A percentile compares a stretch with the other conserved stretches of the same genome.
phyloP scores from a whole-genome alignment of 352 stramenopile genomes.

The Phytopythium aichiense region DNA sequence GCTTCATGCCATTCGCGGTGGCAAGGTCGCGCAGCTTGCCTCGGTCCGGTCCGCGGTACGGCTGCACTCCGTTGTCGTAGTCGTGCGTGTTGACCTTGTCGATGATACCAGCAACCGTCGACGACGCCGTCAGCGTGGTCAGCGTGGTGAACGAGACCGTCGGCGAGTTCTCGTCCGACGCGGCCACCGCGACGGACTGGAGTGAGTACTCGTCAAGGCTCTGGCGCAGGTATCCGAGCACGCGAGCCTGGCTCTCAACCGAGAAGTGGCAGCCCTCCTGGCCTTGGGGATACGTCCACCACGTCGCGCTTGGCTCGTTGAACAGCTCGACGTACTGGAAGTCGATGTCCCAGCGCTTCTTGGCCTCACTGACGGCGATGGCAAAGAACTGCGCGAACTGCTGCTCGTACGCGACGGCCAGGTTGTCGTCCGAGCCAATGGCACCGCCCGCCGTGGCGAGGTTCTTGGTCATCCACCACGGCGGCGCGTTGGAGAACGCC shows the following conservation, averaged over 20 bases:
- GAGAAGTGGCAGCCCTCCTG: conserved; percentile 58
- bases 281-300: conserved; percentile 38
- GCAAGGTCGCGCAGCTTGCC: conserved; percentile 25
- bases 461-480: conserved; percentile 68
- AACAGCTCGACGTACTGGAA: conserved; percentile 60
- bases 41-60: conserved; percentile 39
- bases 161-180: conserved; percentile 53
- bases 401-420: conserved; percentile 43
- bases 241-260: conserved; percentile 30
- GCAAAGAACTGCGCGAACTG: conserved; percentile 46
- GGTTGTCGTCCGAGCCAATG: conserved; percentile 36
- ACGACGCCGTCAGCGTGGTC: conserved; percentile 13
- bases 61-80: conserved; percentile 32
- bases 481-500: conserved; percentile 53
- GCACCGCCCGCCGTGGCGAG: conserved; percentile 38
- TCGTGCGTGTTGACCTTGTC: conserved; percentile 58
- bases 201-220: conserved; percentile 29
- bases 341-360: conserved; percentile 36
- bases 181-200: conserved; percentile 24
- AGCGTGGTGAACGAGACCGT: conserved; percentile 34
- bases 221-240: conserved; percentile 34
- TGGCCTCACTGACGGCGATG: conserved; percentile 33
- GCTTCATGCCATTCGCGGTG: conserved; percentile 23
- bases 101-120: conserved; percentile 24
- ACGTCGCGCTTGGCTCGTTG: conserved; percentile 50